Base-by-base conservation (phyloP, 768 basidiomycete genomes). In the Russula griseocarnosa region DNA sequence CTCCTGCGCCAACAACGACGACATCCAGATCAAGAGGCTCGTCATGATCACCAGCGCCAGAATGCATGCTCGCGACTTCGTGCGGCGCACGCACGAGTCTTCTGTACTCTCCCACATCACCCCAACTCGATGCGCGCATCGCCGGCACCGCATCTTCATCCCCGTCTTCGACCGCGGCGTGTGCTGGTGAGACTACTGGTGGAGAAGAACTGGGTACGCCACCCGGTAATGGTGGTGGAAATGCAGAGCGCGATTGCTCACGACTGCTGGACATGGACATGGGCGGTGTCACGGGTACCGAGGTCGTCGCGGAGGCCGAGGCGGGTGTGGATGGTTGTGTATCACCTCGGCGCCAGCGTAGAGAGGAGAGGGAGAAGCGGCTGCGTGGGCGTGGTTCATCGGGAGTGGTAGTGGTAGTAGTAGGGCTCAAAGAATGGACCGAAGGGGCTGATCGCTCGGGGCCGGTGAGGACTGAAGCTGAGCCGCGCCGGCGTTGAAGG, bases 91-190 rank as follows among this genome's bases (percentile, higher is more conserved):
- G 55, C 5, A 16, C 28, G 3, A 56, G 53, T 14, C 65, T 16
- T 32, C 60, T 34, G 9, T 69, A 69, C n/a, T 69, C 68, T 9
- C 62, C 62, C 30, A 69, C 66, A 36, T 69, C 66, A 26, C 68
- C 68, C 68, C 68, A 69, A 54, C 68, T 69, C 34, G 68, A 67
- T 2, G 68, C 68, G 28, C 68, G 68, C 62, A 67, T 59, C 8
- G 62, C 65, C 1, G 26, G 54, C 14, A 34, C 3, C n/a, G 10
- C 46, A 47, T 47, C 46, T 11, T 24, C 46, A n/a, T 47, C 46
- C 11, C 10, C 42, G 6, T 14, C 26, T 36, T 36, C 54, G n/a
- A 34, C 30, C 28, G 49, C 61, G 22, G 26, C n/a, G 40, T 56
- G 55, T 6, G 16, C 49, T 16, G 49, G 14, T 18, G 49, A 50